Evolutionary conservation across 306 rosid genomes (phyloP).

Genomic region (Gynostemma pentaphyllum): DNA sequence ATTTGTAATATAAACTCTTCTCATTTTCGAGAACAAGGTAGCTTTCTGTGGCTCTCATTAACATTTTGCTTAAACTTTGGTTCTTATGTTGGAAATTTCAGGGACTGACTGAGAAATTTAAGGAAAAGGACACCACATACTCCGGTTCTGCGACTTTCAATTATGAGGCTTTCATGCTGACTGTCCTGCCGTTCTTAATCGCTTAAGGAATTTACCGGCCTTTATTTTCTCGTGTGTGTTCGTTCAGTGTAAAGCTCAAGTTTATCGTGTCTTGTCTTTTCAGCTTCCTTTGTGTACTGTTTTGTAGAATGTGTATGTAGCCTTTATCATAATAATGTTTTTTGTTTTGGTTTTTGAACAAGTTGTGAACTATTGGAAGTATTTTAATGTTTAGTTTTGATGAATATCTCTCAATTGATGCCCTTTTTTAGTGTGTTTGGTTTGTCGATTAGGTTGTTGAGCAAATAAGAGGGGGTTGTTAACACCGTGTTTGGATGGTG

Average conservation of each 20-base stretch:
- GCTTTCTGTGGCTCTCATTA: neutral
- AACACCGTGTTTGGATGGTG: too few species aligned
- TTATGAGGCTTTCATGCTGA: constrained; percentile 85
- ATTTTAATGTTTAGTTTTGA: neutral
- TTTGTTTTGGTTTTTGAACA: neutral
- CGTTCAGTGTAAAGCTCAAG: neutral
- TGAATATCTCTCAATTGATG: neutral
- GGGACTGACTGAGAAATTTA: constrained; percentile 92
- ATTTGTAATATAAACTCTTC: too few species aligned
- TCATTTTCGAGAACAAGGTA: too few species aligned
- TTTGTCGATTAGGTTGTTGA: too few species aligned
- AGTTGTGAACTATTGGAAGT: neutral
- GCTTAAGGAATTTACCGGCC: constrained; percentile 29
- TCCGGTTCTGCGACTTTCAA: constrained; percentile 67
- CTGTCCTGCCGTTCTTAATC: constrained; percentile 77
- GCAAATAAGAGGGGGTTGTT: too few species aligned
- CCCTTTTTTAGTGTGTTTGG: too few species aligned
- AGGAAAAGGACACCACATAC: constrained; percentile 69
- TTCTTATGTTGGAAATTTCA: constrained; percentile 22
- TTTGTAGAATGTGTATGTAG: constrained; percentile 4
- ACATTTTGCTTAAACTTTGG: neutral
- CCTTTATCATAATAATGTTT: neutral
- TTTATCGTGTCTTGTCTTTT: neutral
- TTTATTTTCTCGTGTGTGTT: neutral
- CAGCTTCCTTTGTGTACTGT: neutral